Percentiles rank a stretch among this genome's conserved stretches.
Conservation (phyloP, 1,284 basidiomycete species). For the Trametes pubescens region DNA sequence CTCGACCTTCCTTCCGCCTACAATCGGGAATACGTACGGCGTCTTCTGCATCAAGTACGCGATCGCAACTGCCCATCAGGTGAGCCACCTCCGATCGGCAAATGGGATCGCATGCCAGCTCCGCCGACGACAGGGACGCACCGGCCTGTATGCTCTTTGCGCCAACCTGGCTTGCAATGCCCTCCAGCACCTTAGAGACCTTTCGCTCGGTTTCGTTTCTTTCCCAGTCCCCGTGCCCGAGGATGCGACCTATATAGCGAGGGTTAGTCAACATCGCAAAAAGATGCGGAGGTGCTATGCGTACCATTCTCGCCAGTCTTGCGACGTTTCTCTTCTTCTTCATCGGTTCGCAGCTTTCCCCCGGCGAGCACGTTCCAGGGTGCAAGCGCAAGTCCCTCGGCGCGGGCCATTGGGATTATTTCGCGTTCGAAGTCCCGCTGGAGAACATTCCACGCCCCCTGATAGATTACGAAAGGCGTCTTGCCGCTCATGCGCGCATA, state of each 20-base stretch:
- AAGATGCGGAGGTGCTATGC: no score
- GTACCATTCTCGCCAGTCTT: slow-evolving; percentile 33
- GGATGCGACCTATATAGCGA: no score
- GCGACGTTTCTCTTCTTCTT: slow-evolving; percentile 35
- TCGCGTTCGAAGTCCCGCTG: slow-evolving; percentile 10
- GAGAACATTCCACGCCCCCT: slow-evolving; percentile 60
- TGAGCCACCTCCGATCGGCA: slow-evolving; percentile 47
- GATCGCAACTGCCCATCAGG: slow-evolving; percentile 2
- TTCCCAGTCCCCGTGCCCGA: no score
- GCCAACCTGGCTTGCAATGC: slow-evolving; percentile 35
- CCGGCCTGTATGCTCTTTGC: slow-evolving; percentile 38
- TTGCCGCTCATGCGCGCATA: slow-evolving; percentile 57
- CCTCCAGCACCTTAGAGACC: slow-evolving; percentile 36
- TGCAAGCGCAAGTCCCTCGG: slow-evolving; percentile 5
- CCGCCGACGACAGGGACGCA: slow-evolving; percentile 38
- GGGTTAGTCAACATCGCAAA: no score
- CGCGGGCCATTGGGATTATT: slow-evolving; percentile 8
- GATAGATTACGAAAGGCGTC: slow-evolving; percentile 64
- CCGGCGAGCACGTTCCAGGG: slow-evolving; percentile 12
- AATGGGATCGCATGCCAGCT: slow-evolving; percentile 50
- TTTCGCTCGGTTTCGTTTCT: slow-evolving; percentile 34
- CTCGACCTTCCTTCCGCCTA: slow-evolving; percentile 57
- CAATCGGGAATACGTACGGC: slow-evolving; percentile 9
- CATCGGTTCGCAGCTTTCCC: slow-evolving; percentile 40
- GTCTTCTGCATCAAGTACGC: slow-evolving; percentile 33